phyloP scores from a whole-genome alignment of 805 yeast genomes.

The Candida nanaspora region DNA sequence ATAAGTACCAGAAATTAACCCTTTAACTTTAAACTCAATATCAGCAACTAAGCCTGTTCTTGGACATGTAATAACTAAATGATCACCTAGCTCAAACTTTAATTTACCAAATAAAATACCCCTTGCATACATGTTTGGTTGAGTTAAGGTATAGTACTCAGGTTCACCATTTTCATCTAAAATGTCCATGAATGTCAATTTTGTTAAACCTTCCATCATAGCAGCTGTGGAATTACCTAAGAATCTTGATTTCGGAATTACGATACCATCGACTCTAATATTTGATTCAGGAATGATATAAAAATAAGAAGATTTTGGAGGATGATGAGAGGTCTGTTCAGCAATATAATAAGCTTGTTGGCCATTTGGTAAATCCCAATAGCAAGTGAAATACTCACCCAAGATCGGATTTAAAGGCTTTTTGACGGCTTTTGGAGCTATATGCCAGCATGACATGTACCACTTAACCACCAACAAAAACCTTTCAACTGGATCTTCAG shows the following conservation, averaged over 20 bases:
- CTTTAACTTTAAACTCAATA: constrained; percentile 92
- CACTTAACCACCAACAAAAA: constrained; percentile 73
- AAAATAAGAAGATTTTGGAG: constrained; percentile 95
- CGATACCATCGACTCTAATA: constrained; percentile 83
- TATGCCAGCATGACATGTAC: constrained; percentile 97
- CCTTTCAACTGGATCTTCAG: constrained; percentile 54
- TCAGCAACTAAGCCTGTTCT: constrained; percentile 56
- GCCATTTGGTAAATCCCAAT: constrained; percentile 78
- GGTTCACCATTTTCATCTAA: constrained; percentile 36
- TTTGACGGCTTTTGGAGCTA: constrained; percentile 96
- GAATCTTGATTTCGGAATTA: constrained; percentile 81
- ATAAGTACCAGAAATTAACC: constrained; percentile 87
- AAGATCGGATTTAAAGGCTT: constrained; percentile 93
- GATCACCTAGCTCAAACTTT: constrained; percentile 90
- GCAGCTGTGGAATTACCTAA: constrained; percentile 96
- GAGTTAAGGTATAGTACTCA: constrained; percentile 79
- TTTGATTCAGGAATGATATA: constrained; percentile 75
- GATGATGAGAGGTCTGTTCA: constrained; percentile 97
- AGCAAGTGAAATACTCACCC: constrained; percentile 86
- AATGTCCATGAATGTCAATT: constrained; percentile 58
- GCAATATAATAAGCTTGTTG: constrained; percentile 74
- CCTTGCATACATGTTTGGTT: constrained; percentile 92
- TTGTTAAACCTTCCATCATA: constrained; percentile 88
- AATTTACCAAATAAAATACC: constrained; percentile 89
- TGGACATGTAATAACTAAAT: constrained; percentile 66